Evolutionary conservation across 1,284 basidiomycete genomes (phyloP).

Genomic region (Marasmius oreades): DNA sequence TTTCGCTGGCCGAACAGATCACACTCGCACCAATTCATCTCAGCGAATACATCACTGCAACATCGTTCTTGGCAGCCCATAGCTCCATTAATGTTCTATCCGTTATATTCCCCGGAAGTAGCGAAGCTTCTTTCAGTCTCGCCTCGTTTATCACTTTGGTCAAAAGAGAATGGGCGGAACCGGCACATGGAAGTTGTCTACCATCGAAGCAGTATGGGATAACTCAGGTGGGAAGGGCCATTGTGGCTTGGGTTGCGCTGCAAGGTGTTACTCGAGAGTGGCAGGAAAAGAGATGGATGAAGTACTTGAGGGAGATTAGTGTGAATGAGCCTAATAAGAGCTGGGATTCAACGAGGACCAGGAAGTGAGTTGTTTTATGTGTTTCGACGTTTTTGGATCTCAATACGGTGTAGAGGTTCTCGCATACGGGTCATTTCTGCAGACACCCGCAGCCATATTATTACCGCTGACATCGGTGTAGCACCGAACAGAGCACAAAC

Average conservation of each 20-base stretch:
- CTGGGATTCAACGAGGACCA: constrained; percentile 25
- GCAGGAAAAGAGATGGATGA: constrained; percentile 68
- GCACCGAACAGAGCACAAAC: constrained; percentile 30
- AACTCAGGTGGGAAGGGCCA: constrained; percentile 59
- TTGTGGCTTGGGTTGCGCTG: constrained; percentile 73
- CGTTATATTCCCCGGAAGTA: constrained; percentile 68
- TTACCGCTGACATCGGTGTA: constrained; percentile 70
- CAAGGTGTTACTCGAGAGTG: constrained; percentile 77
- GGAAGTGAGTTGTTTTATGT: constrained; percentile 24
- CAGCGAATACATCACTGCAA: constrained; percentile 73
- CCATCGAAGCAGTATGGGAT: constrained; percentile 61
- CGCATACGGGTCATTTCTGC: constrained; percentile 67
- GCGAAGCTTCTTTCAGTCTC: constrained; percentile 74
- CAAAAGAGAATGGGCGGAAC: constrained; percentile 64
- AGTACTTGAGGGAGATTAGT: constrained; percentile 60
- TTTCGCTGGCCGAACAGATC: constrained; percentile 65
- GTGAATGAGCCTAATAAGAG: constrained; percentile 44
- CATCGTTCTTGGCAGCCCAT: constrained; percentile 67
- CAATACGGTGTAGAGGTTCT: constrained; percentile 34
- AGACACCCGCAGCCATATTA: constrained; percentile 59
- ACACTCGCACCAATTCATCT: constrained; percentile 70
- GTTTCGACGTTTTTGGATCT: not conserved
- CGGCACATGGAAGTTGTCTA: constrained; percentile 45
- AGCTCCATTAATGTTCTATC: constrained; percentile 70
- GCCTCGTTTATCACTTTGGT: constrained; percentile 75